These are phyloP conservation scores for Sphenostylis stenocarpa DNA, from an alignment of 306 rosid species.

Conservation along the genomic window DNA sequence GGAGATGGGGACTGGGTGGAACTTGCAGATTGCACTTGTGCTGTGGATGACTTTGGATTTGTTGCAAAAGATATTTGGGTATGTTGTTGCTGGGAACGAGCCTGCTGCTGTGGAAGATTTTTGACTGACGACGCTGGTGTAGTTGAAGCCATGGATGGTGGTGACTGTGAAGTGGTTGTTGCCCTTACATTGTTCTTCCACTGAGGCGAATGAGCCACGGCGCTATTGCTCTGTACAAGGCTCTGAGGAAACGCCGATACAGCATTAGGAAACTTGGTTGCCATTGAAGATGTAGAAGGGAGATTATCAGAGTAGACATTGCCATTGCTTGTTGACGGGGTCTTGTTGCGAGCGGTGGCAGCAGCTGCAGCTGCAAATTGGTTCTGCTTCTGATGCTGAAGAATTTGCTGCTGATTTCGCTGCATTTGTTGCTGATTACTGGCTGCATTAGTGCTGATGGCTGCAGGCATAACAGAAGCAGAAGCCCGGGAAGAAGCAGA, in stretches of 20 bases:
- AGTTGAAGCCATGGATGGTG: slow-evolving; percentile 67
- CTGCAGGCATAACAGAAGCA: slow-evolving; percentile 56
- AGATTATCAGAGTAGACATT: slow-evolving; percentile 67
- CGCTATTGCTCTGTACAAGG: slow-evolving; percentile 66
- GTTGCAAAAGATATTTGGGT: slow-evolving; percentile 86
- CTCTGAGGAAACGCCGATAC: slow-evolving; percentile 70
- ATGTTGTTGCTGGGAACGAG: slow-evolving; percentile 66
- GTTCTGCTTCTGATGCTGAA: slow-evolving; percentile 67
- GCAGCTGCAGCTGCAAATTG: slow-evolving; percentile 55
- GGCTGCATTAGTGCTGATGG: slow-evolving; percentile 41
- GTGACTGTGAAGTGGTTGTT: slow-evolving; percentile 50
- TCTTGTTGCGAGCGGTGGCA: slow-evolving; percentile 55
- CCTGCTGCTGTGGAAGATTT: slow-evolving; percentile 67
- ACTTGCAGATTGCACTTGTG: slow-evolving; percentile 61
- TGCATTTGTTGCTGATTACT: slow-evolving; percentile 70
- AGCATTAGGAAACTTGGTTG: slow-evolving; percentile 70
- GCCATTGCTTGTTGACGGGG: slow-evolving; percentile 70
- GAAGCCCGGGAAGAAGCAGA: slow-evolving; percentile 55
- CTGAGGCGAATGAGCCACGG: slow-evolving; percentile 78
- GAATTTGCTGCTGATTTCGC: slow-evolving; percentile 59
- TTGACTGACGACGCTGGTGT: slow-evolving; percentile 63
- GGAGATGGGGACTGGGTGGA: slow-evolving; percentile 78
- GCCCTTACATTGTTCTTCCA: slow-evolving; percentile 79
- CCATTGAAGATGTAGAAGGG: slow-evolving; percentile 66
- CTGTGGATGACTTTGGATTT: slow-evolving; percentile 61